Evolutionary conservation across 2,329 filamentous ascomycete genomes (phyloP), one percentile per base, ranked within the genome.

Genomic region (Fusarium citri): DNA sequence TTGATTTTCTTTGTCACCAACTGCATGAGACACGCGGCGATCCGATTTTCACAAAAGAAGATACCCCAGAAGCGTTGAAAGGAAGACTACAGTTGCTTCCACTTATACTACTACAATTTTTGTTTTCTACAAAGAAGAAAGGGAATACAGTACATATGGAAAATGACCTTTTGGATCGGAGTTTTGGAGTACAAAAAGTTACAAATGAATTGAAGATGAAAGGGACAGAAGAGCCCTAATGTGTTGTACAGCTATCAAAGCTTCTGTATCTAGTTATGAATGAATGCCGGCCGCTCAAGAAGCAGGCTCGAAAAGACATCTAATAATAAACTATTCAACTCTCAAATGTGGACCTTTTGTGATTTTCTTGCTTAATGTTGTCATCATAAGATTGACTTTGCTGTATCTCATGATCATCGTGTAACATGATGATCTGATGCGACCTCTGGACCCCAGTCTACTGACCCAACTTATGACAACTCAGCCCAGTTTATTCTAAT

Each of bases 21-120:
- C 63, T 71, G 46, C 47, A 71, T 62, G 73, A 75, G 72, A 75
- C 46, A 75, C 71, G 71, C 57, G 72, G 72, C 72, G 71, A 69
- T 75, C 67, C 69, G 60, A 66, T 71, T 74, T 72, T 50, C 55
- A 61, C 34, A 72, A 67, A 66, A 67, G 55, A 64, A 67, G 72
- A 74, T 75, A 74, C 73, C 73, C 72, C 69, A 75, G 68, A 74
- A 75, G 73, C 73, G 73, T 75, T 74, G 67, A 74, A 58, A 66
- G 66, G 72, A 68, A 74, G 68, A 62, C 59, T 63, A 37, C 22
- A 43, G 49, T 47, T 64, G 63, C 72, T 75, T 72, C 68, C 63
- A 46, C 34, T 43, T 49, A 43, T 48, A 55, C 48, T 64, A 59
- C 50, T 23, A 53, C 34, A n/a, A 37, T 37, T 37, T 37, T 37